Conservation (phyloP, 2,329 filamentous ascomycete species). For the Ophiostoma sp. region DNA sequence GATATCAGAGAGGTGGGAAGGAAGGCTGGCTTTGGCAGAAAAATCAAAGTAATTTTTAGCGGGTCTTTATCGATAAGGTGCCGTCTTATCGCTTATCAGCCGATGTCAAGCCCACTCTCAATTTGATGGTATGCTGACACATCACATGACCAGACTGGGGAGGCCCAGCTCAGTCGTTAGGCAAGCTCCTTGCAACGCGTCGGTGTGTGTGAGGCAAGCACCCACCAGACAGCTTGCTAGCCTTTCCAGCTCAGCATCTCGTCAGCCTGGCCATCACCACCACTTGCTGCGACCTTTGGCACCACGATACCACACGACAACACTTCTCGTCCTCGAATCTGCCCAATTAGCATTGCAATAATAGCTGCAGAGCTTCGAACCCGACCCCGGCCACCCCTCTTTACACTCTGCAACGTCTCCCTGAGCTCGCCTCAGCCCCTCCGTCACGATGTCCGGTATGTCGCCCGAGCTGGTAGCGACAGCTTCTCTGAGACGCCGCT, state of each 20-base stretch:
- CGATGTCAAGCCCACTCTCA: no score
- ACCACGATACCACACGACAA: neutral
- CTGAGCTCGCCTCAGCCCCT: conserved; percentile 25
- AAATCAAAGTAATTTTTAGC: conserved; percentile 22
- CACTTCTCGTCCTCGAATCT: neutral
- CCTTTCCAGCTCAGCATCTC: conserved; percentile 25
- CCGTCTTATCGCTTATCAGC: conserved; percentile 11
- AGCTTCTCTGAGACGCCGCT: neutral
- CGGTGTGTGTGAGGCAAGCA: conserved; percentile 30
- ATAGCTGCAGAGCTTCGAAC: neutral
- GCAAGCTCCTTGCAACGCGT: conserved; percentile 38
- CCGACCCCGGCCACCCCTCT: conserved; percentile 1
- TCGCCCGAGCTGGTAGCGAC: conserved; percentile 18
- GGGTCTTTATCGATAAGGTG: conserved; percentile 23
- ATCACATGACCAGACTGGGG: conserved; percentile 15
- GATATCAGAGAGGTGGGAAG: neutral
- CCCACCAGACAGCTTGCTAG: conserved; percentile 19
- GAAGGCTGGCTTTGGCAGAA: conserved; percentile 16
- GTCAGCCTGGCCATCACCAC: conserved; percentile 20
- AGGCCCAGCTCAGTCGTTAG: conserved; percentile 29
- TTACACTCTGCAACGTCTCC: neutral
- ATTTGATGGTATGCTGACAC: neutral
- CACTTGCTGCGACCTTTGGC: neutral
- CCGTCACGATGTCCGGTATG: conserved; percentile 51
- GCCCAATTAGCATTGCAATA: neutral